phyloP scores from a whole-genome alignment of 2,329 filamentous ascomycete species.

The Dactylellina leptospora region DNA sequence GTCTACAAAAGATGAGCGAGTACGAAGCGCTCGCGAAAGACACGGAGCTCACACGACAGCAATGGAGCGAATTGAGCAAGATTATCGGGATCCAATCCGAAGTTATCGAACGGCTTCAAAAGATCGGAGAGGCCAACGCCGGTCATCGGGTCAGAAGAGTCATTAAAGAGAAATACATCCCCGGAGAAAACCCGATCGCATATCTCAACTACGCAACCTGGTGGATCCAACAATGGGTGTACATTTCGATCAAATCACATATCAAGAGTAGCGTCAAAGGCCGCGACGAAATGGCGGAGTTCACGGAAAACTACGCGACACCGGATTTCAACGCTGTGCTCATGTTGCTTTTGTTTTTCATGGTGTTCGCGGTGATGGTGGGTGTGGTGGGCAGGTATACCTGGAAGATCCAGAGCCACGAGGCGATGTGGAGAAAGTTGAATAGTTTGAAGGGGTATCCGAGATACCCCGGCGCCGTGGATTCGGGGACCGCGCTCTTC shows the following conservation, averaged over 20 bases:
- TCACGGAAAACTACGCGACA: conserved; percentile 19
- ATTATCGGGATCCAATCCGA: conserved; percentile 42
- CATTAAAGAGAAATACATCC: conserved; percentile 39
- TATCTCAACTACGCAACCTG: conserved; percentile 51
- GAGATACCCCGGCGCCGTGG: conserved; percentile 13
- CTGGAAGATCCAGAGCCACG: conserved; percentile 29
- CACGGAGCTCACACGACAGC: conserved; percentile 36
- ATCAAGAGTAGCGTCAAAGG: conserved; percentile 28
- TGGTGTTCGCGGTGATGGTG: conserved; percentile 11
- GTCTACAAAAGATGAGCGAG: conserved; percentile 34
- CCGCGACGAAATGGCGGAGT: conserved; percentile 41
- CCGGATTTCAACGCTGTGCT: conserved; percentile 32
- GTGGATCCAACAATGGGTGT: conserved; percentile 47
- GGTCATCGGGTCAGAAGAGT: conserved; percentile 28
- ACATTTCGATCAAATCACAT: conserved; percentile 26
- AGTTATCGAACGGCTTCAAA: conserved; percentile 39
- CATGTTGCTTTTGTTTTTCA: conserved; percentile 23
- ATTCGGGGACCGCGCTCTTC: conserved; percentile 21
- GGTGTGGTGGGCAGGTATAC: conserved; percentile 1
- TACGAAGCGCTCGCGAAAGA: conserved; percentile 44
- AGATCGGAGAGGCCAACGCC: conserved; percentile 43
- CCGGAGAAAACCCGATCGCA: conserved; percentile 40
- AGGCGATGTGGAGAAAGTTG: conserved; percentile 45
- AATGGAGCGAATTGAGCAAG: conserved; percentile 34
- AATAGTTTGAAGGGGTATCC: conserved; percentile 45